Conservation (phyloP, 345 rosid species). For the Sonneratia alba region DNA sequence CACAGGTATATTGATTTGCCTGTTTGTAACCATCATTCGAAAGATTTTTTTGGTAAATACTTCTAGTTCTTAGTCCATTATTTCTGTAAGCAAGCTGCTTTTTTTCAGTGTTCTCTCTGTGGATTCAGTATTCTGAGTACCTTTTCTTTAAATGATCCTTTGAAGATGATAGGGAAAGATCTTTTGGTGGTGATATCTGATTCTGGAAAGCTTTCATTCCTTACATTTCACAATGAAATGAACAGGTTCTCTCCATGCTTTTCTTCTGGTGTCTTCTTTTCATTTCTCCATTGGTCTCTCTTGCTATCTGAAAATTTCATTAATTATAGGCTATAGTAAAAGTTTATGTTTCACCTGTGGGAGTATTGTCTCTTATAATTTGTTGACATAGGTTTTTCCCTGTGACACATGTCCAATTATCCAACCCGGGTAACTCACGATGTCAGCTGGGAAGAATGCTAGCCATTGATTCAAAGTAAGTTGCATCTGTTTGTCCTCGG, state of each 20-base stretch:
- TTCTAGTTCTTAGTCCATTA: not conserved
- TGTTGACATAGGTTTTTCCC: constrained; percentile 70
- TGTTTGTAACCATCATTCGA: constrained; percentile 1
- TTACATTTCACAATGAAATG: constrained; percentile 89
- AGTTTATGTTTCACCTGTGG: not conserved
- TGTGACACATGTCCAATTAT: constrained; percentile 69
- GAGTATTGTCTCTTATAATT: constrained; percentile 9
- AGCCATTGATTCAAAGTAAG: constrained; percentile 77
- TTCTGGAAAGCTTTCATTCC: constrained; percentile 97
- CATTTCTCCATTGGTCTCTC: not conserved
- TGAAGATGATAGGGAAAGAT: constrained; percentile 66
- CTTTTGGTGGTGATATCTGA: constrained; percentile 81
- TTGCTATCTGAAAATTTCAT: not conserved
- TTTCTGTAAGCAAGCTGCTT: not conserved
- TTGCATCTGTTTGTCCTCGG: not conserved
- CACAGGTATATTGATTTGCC: constrained; percentile 33
- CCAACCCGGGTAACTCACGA: constrained; percentile 72
- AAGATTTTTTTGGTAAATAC: not conserved
- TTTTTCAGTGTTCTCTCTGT: not conserved
- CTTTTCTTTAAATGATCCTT: constrained; percentile 15
- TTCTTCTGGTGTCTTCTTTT: constrained; percentile 11
- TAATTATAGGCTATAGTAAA: not conserved
- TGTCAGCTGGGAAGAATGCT: constrained; percentile 81
- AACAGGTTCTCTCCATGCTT: constrained; percentile 52
- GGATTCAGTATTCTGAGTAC: constrained; percentile 3